Base-by-base conservation (phyloP, 2,329 filamentous ascomycete species). In the Epicoccum nigrum region DNA sequence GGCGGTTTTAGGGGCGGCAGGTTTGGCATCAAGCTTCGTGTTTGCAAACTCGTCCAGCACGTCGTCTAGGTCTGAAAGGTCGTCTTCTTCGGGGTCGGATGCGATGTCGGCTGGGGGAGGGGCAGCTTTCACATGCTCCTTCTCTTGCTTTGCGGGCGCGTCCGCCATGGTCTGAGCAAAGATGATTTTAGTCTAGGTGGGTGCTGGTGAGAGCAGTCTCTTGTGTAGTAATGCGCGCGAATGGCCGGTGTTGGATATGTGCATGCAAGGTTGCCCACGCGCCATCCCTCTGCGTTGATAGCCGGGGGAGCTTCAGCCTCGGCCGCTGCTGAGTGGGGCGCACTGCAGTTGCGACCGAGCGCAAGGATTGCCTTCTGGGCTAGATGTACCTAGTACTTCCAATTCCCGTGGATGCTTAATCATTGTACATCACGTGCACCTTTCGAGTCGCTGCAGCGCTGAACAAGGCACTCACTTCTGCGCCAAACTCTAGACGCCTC, bases 21-120 rank as follows among this genome's bases (percentile, higher is more conserved):
- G 67, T 70, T 79, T 81, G 62, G 74, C 68, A 60, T 83, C 77
- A 51, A 86, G 64, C 60, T 86, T 85, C 43, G 81, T 79, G 21
- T 87, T 76, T 33, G 87, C 86, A 76, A 99, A 99, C 59, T 97
- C 89, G 69, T 97, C 91, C 20, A 99, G 86, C 74, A 97, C 88
- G 64, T 97, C 93, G 75, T 99, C 94, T 35, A 99, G 79, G 67
- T 97, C 94, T 67, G 97, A 90, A 16, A 94, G 78, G 62, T 94
- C 90, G 73, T 94, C 94, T 74, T 96, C 92, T 60, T 97, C 93
- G 6, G 92, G 93, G 66, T 97, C 93, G 16, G 92, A 87, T 13
- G 88, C 86, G 60, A 71, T 67, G 34, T 74, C 73, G 38, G 60
- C 52, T 32, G 55, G 42, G 44, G 60, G 59, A 55, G 62, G 54